Base-by-base conservation (phyloP, 1,284 basidiomycete genomes). In the Cutaneotrichosporon daszewskae region DNA sequence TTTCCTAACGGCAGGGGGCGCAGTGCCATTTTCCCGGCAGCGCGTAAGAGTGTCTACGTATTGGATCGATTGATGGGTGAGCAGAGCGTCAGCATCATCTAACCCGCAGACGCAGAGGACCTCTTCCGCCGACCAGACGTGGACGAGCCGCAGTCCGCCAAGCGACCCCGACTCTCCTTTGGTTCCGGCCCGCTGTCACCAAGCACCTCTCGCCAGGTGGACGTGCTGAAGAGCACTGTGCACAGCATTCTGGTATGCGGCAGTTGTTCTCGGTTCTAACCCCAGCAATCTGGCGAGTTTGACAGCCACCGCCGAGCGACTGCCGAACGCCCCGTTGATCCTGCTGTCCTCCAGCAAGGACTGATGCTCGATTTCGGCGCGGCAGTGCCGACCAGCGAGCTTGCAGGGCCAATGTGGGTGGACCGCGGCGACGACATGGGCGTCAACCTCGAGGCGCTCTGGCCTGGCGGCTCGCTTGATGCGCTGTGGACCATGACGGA, bases 31-130 rank as follows among this genome's bases (percentile, higher is more conserved):
- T 36, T 26, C 14, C 37, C 38, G 0, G 44, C 48, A 1, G 52
- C 52, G 10, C 41, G 52, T 2, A 49, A 54, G 42, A 50, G 48
- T 18, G 48, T 50, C 1, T 49, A 45, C 14, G 48, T 54, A 5
- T 19, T 54, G 2, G 48, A 54, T 28, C 38, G 48, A 4, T 40
- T 54, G n/a, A 36, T 54, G 11, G 45, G 23, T 27, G 25, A 7
- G 23, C 25, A 17, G 7, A 11, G 8, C 2, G 32, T 9, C 32
- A 17, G n/a, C 32, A 18, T n/a, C 6, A 8, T n/a, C 20, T 36
- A 12, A 13, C 22, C 12, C 19, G 22, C 17, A 44, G 47, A 48
- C 5, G 33, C 28, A n/a, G 47, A 48, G 16, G 19, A 35, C 18
- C 17, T 25, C 9, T 49, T 49, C 24, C 35, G 27, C 3, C 42